Conservation (phyloP, 768 basidiomycete species). For the Trametes cingulata region DNA sequence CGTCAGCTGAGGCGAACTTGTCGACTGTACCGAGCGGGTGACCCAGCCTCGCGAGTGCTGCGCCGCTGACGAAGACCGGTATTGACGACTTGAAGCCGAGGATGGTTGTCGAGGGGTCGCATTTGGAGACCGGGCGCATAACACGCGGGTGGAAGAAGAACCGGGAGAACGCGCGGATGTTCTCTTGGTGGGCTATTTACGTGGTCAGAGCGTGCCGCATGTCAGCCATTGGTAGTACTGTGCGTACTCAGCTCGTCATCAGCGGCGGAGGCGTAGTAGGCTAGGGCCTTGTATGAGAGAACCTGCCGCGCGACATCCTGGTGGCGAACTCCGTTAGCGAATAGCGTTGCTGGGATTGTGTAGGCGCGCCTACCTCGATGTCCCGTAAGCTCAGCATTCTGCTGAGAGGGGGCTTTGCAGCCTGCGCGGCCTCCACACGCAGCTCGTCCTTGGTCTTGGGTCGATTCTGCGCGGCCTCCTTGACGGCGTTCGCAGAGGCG, state of each 20-base stretch:
- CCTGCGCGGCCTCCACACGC: constrained; percentile 61
- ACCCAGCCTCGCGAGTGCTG: constrained; percentile 82
- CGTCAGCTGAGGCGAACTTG: not conserved
- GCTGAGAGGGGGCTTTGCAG: constrained; percentile 61
- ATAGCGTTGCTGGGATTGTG: not conserved
- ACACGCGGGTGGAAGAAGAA: constrained; percentile 89
- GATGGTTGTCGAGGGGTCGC: constrained; percentile 71
- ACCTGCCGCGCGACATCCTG: constrained; percentile 73
- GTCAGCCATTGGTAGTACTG: not conserved
- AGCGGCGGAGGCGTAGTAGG: constrained; percentile 84
- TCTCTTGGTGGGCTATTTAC: constrained; percentile 60
- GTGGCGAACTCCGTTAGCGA: not conserved
- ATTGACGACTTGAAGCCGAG: constrained; percentile 71
- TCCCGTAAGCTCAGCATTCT: constrained; percentile 77
- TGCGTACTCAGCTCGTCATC: constrained; percentile 80
- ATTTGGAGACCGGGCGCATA: constrained; percentile 62
- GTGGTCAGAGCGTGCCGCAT: not conserved
- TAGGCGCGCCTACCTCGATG: constrained; percentile 61
- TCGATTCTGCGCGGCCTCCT: constrained; percentile 52
- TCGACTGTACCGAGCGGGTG: constrained; percentile 65
- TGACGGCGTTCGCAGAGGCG: constrained; percentile 44
- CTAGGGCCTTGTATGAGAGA: constrained; percentile 71
- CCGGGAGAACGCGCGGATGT: constrained; percentile 76
- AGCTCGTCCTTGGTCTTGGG: constrained; percentile 68
- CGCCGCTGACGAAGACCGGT: constrained; percentile 82